A percentile compares a stretch with the other conserved stretches of the same genome.
These are phyloP conservation scores for Corchorus olitorius DNA, from an alignment of 345 rosid species.

Conservation along the genomic window DNA sequence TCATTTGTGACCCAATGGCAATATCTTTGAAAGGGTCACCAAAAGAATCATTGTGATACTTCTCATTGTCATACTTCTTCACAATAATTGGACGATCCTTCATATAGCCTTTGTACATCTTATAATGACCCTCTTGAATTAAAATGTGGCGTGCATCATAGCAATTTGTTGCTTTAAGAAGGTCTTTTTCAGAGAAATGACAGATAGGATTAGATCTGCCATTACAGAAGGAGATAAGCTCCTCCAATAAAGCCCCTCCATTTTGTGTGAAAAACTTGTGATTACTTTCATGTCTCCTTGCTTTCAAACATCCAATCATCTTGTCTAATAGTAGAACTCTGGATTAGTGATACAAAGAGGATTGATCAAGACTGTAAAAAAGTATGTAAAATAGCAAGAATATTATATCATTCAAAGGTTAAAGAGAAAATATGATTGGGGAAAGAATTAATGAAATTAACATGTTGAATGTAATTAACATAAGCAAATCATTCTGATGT, in stretches of 20 bases:
- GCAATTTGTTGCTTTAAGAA: constrained; percentile 18
- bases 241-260: constrained; percentile 12
- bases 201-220: neutral
- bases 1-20: neutral
- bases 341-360: too few relatives aligned
- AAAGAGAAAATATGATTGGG: too few relatives aligned
- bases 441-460: too few relatives aligned
- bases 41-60: neutral
- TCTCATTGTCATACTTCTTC: constrained; percentile 14
- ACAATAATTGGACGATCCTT: constrained; percentile 14
- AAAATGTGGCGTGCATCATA: neutral
- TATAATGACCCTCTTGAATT: neutral
- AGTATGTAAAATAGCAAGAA: too few relatives aligned
- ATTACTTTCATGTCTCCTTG: too few relatives aligned
- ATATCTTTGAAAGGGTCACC: neutral
- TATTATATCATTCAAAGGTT: too few relatives aligned
- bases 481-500: too few relatives aligned
- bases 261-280: too few relatives aligned
- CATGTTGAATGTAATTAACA: too few relatives aligned
- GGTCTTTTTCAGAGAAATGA: neutral
- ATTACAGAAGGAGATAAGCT: constrained; percentile 13
- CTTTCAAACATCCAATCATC: too few relatives aligned
- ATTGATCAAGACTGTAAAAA: too few relatives aligned
- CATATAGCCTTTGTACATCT: constrained; percentile 12
- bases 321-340: too few relatives aligned